These are phyloP conservation scores for Grosmannia penicillata DNA, from an alignment of 2,329 filamentous ascomycete species.

Conservation along the genomic window DNA sequence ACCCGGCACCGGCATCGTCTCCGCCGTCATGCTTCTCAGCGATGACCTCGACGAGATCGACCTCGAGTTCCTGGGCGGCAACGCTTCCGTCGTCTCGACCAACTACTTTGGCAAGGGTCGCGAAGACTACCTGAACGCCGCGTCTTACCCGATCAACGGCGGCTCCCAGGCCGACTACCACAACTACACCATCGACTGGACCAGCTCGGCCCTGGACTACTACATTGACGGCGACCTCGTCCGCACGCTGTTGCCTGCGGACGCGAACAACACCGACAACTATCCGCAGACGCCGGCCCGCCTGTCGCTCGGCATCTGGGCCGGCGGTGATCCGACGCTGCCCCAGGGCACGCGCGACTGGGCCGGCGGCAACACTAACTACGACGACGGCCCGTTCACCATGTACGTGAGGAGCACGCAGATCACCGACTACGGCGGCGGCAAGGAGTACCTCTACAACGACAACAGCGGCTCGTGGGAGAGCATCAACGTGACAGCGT, in stretches of 20 bases:
- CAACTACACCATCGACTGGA: constrained; percentile 45
- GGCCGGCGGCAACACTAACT: constrained; percentile 9
- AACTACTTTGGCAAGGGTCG: constrained; percentile 75
- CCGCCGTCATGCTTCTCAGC: constrained; percentile 32
- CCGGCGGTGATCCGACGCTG: constrained; percentile 15
- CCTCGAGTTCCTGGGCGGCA: constrained; percentile 68
- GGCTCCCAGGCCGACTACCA: constrained; percentile 31
- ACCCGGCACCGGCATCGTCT: constrained; percentile 32
- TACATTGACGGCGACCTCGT: constrained; percentile 40
- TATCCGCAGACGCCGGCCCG: constrained; percentile 45
- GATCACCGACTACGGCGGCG: constrained; percentile 6
- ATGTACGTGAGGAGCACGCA: constrained; percentile 6
- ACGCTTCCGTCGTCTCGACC: constrained; percentile 61
- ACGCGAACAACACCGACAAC: constrained; percentile 25
- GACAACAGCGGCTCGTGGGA: constrained; percentile 4
- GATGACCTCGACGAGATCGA: constrained; percentile 39
- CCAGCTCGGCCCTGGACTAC: constrained; percentile 32
- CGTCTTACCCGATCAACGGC: constrained; percentile 26
- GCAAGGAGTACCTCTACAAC: constrained; percentile 5
- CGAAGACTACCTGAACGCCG: constrained; percentile 53
- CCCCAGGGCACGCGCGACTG: constrained; percentile 5
- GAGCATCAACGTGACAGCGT: too few species aligned
- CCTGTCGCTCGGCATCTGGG: constrained; percentile 29
- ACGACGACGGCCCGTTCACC: constrained; percentile 5
- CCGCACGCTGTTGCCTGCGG: constrained; percentile 31